Base-by-base conservation (phyloP, 495 filamentous ascomycete genomes). In the Viridothelium virens region DNA sequence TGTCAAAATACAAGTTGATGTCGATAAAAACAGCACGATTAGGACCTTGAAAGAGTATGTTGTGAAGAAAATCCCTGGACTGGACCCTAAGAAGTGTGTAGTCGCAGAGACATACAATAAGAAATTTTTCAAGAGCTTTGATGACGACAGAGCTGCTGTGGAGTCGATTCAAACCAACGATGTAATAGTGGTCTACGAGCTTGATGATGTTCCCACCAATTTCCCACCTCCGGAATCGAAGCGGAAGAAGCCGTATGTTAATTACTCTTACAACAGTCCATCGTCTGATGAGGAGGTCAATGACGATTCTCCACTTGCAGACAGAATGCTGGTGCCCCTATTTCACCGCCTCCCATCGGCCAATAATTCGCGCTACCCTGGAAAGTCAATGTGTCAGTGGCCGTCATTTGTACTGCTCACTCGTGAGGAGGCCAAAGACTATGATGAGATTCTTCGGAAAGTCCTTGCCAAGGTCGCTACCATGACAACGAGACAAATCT, bases 111-210 rank as follows among this genome's bases (percentile, higher is more conserved):
- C 93, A 34, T 95, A 89, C 74, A 87, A 86, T 68, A 75, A 79
- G 64, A 90, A 86, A 66, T 93, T 97, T 76, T 97, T 90, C 78
- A 90, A 89, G 70, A 79, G 87, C 18, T 95, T 92, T 68, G 83
- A 89, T 10, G 87, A 95, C 71, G 76, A 77, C 5, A 76, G 75
- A 9, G 61, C 61, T 3, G 84, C 84, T 1, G 91, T 96, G 16
- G 84, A 86, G 33, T 76, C 78, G 66, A 89, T 96, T 53, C 71
- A 76, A 39, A 16, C 69, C 1, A 81, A 78, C 38, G 95, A 97
- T 70, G 75, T 83, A 14, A 80, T 90, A 34, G 83, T 79, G n/a
- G 79, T 96, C 38, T 90, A 86, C 73, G 93, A 98, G 72, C 76
- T 98, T 2, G 91, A 96, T 62, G 80, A 79, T 9, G 79, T 82